Evolutionary conservation across 768 basidiomycete genomes (phyloP).

Genomic region (Lentinus brumalis): DNA sequence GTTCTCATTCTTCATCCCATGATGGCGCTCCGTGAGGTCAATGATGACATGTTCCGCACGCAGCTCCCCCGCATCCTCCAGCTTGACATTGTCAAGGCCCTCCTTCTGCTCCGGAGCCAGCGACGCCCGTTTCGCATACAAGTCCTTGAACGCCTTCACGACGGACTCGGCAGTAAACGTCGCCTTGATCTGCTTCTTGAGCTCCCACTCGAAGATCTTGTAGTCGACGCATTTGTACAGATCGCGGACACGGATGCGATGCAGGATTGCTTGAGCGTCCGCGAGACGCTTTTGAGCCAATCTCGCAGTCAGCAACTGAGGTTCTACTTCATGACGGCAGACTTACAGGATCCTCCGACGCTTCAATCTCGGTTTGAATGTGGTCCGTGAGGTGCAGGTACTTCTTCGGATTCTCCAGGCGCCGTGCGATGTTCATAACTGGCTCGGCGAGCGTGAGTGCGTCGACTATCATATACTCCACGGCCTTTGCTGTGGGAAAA

Average conservation of each 20-base stretch:
- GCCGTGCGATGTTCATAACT: slow-evolving; percentile 56
- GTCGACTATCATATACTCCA: slow-evolving; percentile 87
- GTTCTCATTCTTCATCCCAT: slow-evolving; percentile 71
- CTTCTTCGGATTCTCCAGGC: slow-evolving; percentile 56
- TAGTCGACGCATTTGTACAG: slow-evolving; percentile 73
- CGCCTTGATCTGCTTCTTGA: slow-evolving; percentile 28
- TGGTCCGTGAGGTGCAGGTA: slow-evolving; percentile 71
- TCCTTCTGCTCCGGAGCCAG: slow-evolving; percentile 1
- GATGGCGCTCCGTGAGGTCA: slow-evolving; percentile 66
- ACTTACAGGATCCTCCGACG: slow-evolving; percentile 50
- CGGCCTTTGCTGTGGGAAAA: slow-evolving; percentile 59
- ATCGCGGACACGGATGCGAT: slow-evolving; percentile 61
- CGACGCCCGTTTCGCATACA: slow-evolving; percentile 1
- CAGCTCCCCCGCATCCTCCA: slow-evolving; percentile 38
- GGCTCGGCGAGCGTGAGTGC: slow-evolving; percentile 72
- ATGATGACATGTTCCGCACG: slow-evolving; percentile 60
- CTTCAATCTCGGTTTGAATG: slow-evolving; percentile 62
- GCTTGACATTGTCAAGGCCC: slow-evolving; percentile 15
- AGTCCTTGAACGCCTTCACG: slow-evolving; percentile 32
- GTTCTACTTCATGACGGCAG: background rate
- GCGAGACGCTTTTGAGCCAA: slow-evolving; percentile 53
- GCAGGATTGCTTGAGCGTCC: slow-evolving; percentile 58
- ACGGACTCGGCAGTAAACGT: slow-evolving; percentile 40
- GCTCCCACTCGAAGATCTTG: slow-evolving; percentile 47
- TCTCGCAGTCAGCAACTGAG: background rate